Evolutionary conservation across 345 rosid species (phyloP).

Genomic region (Gossypium stocksii): DNA sequence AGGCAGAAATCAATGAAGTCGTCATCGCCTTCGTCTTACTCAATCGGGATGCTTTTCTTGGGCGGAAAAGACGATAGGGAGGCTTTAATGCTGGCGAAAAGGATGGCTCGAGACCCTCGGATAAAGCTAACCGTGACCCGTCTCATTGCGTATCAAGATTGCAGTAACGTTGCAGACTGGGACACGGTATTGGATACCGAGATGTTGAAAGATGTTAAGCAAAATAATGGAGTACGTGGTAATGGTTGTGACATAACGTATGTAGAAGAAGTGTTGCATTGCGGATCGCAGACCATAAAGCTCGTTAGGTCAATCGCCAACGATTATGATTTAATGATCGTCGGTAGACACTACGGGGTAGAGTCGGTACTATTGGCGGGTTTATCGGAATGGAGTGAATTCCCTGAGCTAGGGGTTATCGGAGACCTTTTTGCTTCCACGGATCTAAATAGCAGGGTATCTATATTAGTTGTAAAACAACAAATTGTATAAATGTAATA

Average conservation of each 20-base stretch:
- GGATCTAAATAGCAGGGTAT: constrained; percentile 34
- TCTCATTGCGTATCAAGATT: constrained; percentile 9
- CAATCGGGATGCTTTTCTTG: constrained; percentile 51
- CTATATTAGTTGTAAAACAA: constrained; percentile 58
- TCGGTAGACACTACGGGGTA: constrained; percentile 41
- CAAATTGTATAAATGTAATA: constrained; percentile 19
- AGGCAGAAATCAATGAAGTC: not conserved
- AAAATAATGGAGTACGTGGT: not conserved
- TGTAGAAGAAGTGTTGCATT: constrained; percentile 24
- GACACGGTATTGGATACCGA: constrained; percentile 32
- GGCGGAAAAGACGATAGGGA: constrained; percentile 67
- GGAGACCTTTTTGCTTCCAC: constrained; percentile 62
- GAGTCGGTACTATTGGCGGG: constrained; percentile 33
- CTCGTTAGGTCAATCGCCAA: constrained; percentile 29
- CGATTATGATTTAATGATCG: constrained; percentile 38
- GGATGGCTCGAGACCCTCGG: constrained; percentile 2
- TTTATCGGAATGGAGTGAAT: constrained; percentile 54
- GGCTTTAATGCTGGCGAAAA: constrained; percentile 25
- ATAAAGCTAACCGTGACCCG: constrained; percentile 30
- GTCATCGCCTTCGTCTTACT: not conserved
- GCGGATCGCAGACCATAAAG: constrained; percentile 35
- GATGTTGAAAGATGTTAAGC: too few species aligned
- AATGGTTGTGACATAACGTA: constrained; percentile 15
- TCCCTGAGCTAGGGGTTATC: constrained; percentile 57
- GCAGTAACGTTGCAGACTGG: constrained; percentile 20